Evolutionary conservation across 2,329 filamentous ascomycete species (phyloP).

Genomic region (Trichoderma atroviride): DNA sequence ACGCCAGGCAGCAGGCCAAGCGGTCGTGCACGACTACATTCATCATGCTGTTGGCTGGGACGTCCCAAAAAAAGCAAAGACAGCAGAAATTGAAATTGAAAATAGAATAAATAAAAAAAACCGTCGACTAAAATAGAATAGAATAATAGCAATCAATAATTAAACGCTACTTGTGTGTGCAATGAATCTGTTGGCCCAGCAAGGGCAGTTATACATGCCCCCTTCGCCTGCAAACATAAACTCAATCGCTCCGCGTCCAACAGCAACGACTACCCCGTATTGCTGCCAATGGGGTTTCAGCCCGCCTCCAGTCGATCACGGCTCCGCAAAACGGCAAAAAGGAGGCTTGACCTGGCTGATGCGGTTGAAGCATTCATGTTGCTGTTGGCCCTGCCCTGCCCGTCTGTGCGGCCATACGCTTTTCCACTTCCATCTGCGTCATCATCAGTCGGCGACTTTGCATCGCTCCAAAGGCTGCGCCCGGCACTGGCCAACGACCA

Average conservation of each 20-base stretch:
- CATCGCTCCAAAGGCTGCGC: background rate
- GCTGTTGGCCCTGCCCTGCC: background rate
- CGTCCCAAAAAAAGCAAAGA: background rate
- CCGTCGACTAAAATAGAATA: background rate
- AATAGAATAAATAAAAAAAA: background rate
- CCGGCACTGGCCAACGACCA: background rate
- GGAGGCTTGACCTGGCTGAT: background rate
- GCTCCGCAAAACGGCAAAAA: constrained; percentile 5
- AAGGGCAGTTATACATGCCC: background rate
- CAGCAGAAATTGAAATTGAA: background rate
- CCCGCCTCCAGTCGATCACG: constrained; percentile 5
- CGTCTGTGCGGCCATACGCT: background rate
- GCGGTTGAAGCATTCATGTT: background rate
- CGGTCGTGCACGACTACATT: background rate
- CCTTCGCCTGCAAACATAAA: background rate
- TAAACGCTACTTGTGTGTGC: background rate
- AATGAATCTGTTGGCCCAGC: background rate
- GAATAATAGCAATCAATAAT: background rate
- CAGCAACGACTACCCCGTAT: background rate
- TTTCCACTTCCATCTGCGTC: background rate
- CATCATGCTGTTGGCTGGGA: background rate
- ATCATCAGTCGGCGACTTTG: background rate
- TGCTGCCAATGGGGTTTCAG: constrained; percentile 2
- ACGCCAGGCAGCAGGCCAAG: background rate
- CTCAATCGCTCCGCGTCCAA: background rate